These are phyloP conservation scores for Epichloe coenophiala DNA, from an alignment of 2,329 filamentous ascomycete genomes.

Conservation along the genomic window DNA sequence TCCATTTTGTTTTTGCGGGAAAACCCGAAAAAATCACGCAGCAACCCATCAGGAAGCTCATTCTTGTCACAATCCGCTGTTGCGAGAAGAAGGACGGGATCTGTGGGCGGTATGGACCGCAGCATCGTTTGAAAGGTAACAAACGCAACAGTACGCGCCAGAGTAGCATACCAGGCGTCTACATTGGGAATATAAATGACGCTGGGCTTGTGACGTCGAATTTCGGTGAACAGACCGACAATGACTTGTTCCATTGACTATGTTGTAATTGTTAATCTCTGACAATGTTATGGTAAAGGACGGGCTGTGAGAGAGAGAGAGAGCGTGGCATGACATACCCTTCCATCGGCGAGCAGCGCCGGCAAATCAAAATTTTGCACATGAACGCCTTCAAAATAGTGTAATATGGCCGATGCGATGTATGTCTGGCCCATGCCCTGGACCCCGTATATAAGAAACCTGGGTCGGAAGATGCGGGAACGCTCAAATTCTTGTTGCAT, in stretches of 20 bases:
- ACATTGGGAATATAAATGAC: constrained; percentile 90
- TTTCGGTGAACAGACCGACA: constrained; percentile 81
- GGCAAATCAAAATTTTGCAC: constrained; percentile 90
- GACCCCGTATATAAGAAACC: constrained; percentile 69
- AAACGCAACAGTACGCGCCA: constrained; percentile 52
- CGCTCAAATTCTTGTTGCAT: constrained; percentile 68
- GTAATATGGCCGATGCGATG: constrained; percentile 69
- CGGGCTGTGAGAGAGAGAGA: not conserved
- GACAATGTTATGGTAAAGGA: not conserved
- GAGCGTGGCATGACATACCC: constrained; percentile 34
- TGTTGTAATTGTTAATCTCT: constrained; percentile 9
- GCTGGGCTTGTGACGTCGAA: constrained; percentile 86
- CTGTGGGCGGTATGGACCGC: constrained; percentile 71
- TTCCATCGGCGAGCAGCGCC: constrained; percentile 71
- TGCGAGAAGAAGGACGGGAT: constrained; percentile 79
- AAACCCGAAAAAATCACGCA: constrained; percentile 73
- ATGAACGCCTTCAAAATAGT: constrained; percentile 86
- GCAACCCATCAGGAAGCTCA: constrained; percentile 47
- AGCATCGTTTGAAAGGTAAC: constrained; percentile 76
- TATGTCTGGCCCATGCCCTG: constrained; percentile 92
- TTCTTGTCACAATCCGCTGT: constrained; percentile 59
- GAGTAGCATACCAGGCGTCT: constrained; percentile 66
- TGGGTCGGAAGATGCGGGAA: constrained; percentile 75
- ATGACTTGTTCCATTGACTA: constrained; percentile 73
- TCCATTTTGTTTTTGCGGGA: constrained; percentile 65